Base-by-base conservation (phyloP, 768 basidiomycete genomes). In the Termitomyces sp. region DNA sequence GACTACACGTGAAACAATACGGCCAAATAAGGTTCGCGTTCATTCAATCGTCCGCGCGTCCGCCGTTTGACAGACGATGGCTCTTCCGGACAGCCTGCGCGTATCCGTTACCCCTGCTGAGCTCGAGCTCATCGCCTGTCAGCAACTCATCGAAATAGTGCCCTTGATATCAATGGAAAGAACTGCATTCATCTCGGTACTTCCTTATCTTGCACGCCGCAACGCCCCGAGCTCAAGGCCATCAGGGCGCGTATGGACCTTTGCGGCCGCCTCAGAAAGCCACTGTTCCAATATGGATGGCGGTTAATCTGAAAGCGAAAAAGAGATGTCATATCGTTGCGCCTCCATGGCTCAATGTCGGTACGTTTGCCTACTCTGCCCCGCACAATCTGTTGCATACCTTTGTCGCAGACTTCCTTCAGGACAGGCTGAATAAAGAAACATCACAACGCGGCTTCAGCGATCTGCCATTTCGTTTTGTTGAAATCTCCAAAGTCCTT, bases 201-300 rank as follows among this genome's bases (percentile, higher is more conserved):
- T 66, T 61, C 58, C 58, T 55, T 47, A 45, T 60, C 58, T 63
- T 60, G 58, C 63, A 27, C 54, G 47, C 39, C 41, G 49, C 50
- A 52, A 57, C 55, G 47, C 30, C 57, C 53, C 44, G 36, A 68
- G 49, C 64, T 67, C 57, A 61, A 63, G 64, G 62, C 55, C 57
- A 60, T 46, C 71, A 97, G 94, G 95, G 93, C 55, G 87, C 88
- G 54, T 97, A 93, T 66, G 97, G 97, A 2, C 96, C 97, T 20
- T 83, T 99, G 55, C 80, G 88, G 6, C 95, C 97, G 1, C 96
- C 96, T 6, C 81, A 84, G 58, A 89, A 90, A 70, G 81, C 88
- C 39, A 81, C 81, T 63, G 85, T 98, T n/a, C 97, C 97, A 1
- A 76, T 98, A 4, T 99, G 97, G 97, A 88, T 99, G 78, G 97